Percentiles rank a stretch among this genome's conserved stretches.
Conservation (phyloP, 2,329 filamentous ascomycete genomes). For the Phyllosticta citriasiana region DNA sequence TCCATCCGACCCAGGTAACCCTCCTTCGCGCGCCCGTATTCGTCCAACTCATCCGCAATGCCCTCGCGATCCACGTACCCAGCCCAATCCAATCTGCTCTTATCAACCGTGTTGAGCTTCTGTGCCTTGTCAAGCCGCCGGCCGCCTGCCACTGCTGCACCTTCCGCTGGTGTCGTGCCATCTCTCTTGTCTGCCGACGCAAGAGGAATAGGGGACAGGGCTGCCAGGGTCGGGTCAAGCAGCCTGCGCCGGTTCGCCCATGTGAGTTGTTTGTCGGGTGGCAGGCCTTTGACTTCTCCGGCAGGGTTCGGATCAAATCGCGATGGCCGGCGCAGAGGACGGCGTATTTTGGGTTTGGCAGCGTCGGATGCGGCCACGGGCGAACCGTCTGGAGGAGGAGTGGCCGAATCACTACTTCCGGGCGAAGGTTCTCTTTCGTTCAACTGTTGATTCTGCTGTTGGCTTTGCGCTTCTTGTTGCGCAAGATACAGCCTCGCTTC, state of each 20-base stretch:
- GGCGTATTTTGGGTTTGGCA: constrained; percentile 18
- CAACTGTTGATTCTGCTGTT: constrained; percentile 7
- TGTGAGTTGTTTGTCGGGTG: constrained; percentile 33
- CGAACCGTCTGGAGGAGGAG: not conserved
- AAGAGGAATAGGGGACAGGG: not conserved
- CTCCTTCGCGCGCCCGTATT: constrained; percentile 51
- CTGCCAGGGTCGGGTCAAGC: not conserved
- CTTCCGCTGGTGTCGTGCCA: constrained; percentile 22
- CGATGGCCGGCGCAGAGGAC: constrained; percentile 36
- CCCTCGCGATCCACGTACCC: constrained; percentile 52
- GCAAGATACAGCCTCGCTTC: constrained; percentile 45
- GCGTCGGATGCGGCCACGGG: constrained; percentile 14
- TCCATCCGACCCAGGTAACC: constrained; percentile 53
- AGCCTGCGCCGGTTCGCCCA: constrained; percentile 21
- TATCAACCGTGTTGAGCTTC: constrained; percentile 58
- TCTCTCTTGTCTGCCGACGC: constrained; percentile 15
- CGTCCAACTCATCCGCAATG: constrained; percentile 51
- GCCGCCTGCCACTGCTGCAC: constrained; percentile 14
- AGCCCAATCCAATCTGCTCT: constrained; percentile 56
- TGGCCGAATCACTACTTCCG: not conserved
- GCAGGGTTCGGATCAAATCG: constrained; percentile 43
- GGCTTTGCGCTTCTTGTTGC: constrained; percentile 20
- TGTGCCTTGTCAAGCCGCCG: constrained; percentile 33
- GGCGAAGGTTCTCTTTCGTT: not conserved
- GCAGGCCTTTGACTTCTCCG: constrained; percentile 35